Evolutionary conservation across 202 grass and related monocot genomes (phyloP), one percentile per base, ranked within the genome.

Genomic region (Elaeis oleifera): DNA sequence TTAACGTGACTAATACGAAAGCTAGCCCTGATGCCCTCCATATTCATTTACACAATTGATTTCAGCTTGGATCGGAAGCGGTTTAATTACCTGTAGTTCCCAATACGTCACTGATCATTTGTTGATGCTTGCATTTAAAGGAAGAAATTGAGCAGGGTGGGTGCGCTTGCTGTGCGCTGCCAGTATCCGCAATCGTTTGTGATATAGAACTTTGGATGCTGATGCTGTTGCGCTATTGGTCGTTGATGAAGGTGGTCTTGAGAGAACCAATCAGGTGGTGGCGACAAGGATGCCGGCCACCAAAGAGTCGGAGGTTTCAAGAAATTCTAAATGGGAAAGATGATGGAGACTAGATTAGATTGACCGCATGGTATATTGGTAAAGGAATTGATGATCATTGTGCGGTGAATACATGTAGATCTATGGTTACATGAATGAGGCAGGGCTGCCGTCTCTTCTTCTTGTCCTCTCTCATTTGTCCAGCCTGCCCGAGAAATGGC

Each of bases 181-280:
- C 53, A 69, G 51, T 9, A 53, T 63, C 51, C 50, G 5, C 28
- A 5, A 51, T 27, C 24, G 20, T 64, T 29, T 76, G 58, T 26
- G 61, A 53, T 61, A 53, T 61, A 68, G 62, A 65, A 49, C 53
- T 21, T 69, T 68, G 49, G 57, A 71, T 75, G 52, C 63, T 22
- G 65, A 67, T 74, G 15, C 63, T 50, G 66, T 82, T 70, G 75
- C 76, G 5, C 51, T 49, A 51, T 61, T 68, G 74, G 70, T 50
- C 52, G 53, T 16, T 39, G 54, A 52, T 0, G 63, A 23, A 23
- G 68, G 53, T 64, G 78, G 67, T 16, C 15, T 28, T 29, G 20
- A 63, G 73, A 50, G 18, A 68, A 22, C 16, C 53, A 5, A 18
- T 23, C 17, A 15, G 5, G 25, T 54, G 1, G 23, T 24, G 23